These are phyloP conservation scores for Verticillium longisporum DNA, from an alignment of 2,329 filamentous ascomycete species.

Conservation along the genomic window DNA sequence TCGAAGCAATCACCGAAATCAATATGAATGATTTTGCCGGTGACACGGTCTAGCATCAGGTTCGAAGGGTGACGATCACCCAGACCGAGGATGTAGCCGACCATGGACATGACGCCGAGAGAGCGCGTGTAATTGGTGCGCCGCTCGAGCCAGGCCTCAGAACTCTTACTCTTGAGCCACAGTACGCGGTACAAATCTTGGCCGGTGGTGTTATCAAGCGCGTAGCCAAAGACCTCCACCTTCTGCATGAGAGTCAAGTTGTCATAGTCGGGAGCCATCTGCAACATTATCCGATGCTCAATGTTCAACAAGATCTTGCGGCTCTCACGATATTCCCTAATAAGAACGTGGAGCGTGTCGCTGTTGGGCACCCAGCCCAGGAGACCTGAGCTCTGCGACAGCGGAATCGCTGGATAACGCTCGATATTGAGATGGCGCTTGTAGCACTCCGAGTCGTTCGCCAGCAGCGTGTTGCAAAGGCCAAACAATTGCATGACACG, in stretches of 20 bases:
- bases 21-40: constrained; percentile 96
- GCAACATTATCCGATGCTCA: constrained; percentile 98
- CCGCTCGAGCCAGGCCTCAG: constrained; percentile 93
- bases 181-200: constrained; percentile 97
- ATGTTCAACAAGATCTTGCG: constrained; percentile 98
- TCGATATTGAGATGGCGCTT: constrained; percentile 97
- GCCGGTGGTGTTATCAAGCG: constrained; percentile 96
- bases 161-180: constrained; percentile 98
- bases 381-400: constrained; percentile 93
- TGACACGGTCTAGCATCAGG: constrained; percentile 91
- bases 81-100: constrained; percentile 96
- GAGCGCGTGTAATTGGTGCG: constrained; percentile 99
- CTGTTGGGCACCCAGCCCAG: constrained; percentile 97
- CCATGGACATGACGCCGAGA: constrained; percentile 99
- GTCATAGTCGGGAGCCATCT: constrained; percentile 99
- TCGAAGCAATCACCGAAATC: constrained; percentile 99
- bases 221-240: constrained; percentile 98
- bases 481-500: constrained; percentile 99
- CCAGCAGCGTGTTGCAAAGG: constrained; percentile 89
- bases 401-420: constrained; percentile 89
- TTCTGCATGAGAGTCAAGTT: constrained; percentile 99
- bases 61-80: constrained; percentile 97
- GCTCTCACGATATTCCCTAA: constrained; percentile 94
- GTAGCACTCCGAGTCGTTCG: constrained; percentile 91
- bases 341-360: constrained; percentile 92